Conservation (phyloP, 352 stramenopile species). For the Blastocystis sp. region DNA sequence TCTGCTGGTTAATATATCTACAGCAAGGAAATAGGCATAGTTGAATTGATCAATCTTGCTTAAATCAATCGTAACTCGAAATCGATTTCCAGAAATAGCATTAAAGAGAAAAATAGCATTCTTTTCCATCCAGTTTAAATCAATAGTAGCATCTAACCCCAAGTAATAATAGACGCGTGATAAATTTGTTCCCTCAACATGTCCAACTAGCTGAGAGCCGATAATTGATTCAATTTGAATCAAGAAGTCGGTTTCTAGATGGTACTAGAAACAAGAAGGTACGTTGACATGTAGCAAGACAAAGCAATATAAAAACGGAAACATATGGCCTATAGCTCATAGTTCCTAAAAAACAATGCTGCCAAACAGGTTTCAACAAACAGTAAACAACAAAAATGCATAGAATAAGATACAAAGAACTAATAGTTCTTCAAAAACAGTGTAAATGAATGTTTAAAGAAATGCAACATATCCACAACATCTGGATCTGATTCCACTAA, state of each 20-base stretch:
- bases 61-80: neutral
- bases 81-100: neutral
- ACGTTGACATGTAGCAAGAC: no score
- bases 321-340: no score
- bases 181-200: neutral
- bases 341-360: no score
- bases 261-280: no score
- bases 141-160: neutral
- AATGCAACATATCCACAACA: slow-evolving; percentile 36
- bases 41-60: neutral
- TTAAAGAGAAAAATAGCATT: neutral
- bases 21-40: neutral
- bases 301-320: no score
- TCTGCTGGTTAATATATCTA: neutral
- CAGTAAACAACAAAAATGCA: neutral
- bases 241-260: neutral
- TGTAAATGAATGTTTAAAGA: slow-evolving; percentile 58
- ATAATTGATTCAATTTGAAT: neutral
- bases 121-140: no score
- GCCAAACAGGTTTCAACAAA: neutral
- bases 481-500: neutral
- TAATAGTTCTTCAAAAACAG: neutral
- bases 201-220: neutral
- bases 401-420: neutral
- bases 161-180: neutral